phyloP scores from a whole-genome alignment of 768 basidiomycete genomes.

The Tulasnella calospora region DNA sequence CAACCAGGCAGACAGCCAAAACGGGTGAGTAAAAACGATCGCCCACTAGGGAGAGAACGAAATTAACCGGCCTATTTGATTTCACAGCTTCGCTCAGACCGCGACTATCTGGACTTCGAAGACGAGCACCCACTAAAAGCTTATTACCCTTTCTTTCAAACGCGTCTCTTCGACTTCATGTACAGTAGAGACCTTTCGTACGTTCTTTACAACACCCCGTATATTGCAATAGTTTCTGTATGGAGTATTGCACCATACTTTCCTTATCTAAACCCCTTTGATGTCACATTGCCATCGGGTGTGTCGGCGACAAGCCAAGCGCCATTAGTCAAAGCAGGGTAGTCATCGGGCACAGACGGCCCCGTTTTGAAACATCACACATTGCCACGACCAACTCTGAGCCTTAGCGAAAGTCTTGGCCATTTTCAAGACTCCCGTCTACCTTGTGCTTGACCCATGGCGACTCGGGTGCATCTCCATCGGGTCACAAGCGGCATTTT shows the following conservation, averaged over 20 bases:
- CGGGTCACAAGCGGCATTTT: background rate
- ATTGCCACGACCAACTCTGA: background rate
- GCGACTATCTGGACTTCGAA: constrained; percentile 22
- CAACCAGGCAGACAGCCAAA: background rate
- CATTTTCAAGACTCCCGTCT: background rate
- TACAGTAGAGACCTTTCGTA: background rate
- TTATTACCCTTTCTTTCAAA: background rate
- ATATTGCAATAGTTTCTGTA: background rate
- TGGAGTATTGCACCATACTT: background rate
- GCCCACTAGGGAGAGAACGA: too few species aligned
- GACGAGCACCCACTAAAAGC: background rate
- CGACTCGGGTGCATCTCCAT: background rate
- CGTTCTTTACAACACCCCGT: background rate
- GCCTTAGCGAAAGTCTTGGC: background rate
- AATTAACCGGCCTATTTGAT: background rate
- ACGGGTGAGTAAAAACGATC: background rate
- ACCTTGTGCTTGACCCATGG: background rate
- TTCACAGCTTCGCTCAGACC: background rate
- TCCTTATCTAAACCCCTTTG: background rate
- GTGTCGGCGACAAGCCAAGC: background rate
- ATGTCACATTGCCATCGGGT: background rate
- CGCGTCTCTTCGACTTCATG: background rate
- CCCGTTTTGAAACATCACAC: background rate
- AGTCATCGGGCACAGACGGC: background rate
- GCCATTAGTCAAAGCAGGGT: background rate